A percentile compares a stretch with the other conserved stretches of the same genome.
phyloP scores from a whole-genome alignment of 2,329 filamentous ascomycete species.

The Shiraia sp. region DNA sequence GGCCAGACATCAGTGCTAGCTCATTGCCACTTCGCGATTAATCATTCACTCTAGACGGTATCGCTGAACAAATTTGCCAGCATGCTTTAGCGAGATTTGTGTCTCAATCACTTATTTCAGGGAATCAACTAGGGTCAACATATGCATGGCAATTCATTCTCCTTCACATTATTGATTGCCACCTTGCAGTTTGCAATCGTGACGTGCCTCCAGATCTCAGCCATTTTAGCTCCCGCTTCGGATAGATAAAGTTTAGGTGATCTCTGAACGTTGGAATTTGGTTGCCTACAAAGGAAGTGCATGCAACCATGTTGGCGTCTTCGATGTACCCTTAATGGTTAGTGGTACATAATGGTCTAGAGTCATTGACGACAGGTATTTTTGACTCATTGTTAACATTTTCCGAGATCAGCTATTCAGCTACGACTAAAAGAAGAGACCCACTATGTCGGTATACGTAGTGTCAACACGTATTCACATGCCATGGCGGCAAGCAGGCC shows the following conservation, averaged over 20 bases:
- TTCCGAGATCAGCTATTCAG: slow-evolving; percentile 14
- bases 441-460: slow-evolving; percentile 3
- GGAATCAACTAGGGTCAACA: background rate
- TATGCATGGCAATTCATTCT: background rate
- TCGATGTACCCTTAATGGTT: slow-evolving; percentile 15
- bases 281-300: slow-evolving; percentile 17
- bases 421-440: slow-evolving; percentile 17
- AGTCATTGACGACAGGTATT: slow-evolving; percentile 33
- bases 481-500: slow-evolving; percentile 11
- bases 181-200: slow-evolving; percentile 7
- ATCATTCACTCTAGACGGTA: background rate
- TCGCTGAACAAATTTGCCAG: too few species aligned
- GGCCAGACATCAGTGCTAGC: slow-evolving; percentile 18
- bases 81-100: background rate
- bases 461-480: slow-evolving; percentile 19
- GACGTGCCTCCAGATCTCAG: slow-evolving; percentile 33
- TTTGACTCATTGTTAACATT: slow-evolving; percentile 30
- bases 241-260: slow-evolving; percentile 37
- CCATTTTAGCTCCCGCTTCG: slow-evolving; percentile 40
- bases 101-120: slow-evolving; percentile 3
- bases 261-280: slow-evolving; percentile 20
- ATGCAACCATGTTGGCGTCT: slow-evolving; percentile 12
- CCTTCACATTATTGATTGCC: too few species aligned
- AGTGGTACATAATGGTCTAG: slow-evolving; percentile 12
- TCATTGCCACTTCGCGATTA: slow-evolving; percentile 15